A percentile compares a stretch with the other conserved stretches of the same genome.
These are phyloP conservation scores for Ganoderma leucocontextum DNA, from an alignment of 1,284 basidiomycete species.

Conservation along the genomic window DNA sequence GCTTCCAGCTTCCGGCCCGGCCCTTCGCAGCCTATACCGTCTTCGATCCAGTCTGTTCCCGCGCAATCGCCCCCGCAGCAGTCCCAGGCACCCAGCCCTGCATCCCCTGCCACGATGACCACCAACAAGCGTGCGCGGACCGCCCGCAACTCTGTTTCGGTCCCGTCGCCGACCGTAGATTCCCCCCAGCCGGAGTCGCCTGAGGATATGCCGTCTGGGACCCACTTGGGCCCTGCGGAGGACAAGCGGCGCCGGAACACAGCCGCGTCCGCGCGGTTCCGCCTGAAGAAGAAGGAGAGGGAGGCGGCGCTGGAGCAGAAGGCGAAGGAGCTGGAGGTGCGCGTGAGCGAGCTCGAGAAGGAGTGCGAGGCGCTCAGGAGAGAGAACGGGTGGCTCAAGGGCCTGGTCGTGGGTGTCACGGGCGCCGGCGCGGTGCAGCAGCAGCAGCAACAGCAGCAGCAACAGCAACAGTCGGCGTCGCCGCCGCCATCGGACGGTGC, in stretches of 20 bases:
- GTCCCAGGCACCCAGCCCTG: slow-evolving; percentile 33
- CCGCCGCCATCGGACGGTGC: slow-evolving; percentile 13
- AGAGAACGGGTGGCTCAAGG: slow-evolving; percentile 96
- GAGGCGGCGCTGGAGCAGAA: slow-evolving; percentile 92
- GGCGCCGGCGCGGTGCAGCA: slow-evolving; percentile 58
- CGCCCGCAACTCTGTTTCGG: slow-evolving; percentile 56
- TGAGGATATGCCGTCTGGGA: slow-evolving; percentile 44
- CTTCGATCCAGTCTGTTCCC: slow-evolving; percentile 32
- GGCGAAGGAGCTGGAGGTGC: slow-evolving; percentile 89
- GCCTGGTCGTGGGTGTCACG: slow-evolving; percentile 89
- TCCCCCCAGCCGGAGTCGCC: slow-evolving; percentile 37
- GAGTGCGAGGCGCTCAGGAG: slow-evolving; percentile 91
- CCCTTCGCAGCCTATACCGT: slow-evolving; percentile 17
- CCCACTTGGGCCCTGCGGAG: slow-evolving; percentile 63
- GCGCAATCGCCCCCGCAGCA: slow-evolving; percentile 23
- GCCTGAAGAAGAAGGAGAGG: slow-evolving; percentile 98
- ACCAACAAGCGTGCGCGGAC: slow-evolving; percentile 64
- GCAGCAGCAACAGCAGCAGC: slow-evolving; percentile 30
- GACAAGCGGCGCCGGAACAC: slow-evolving; percentile 97
- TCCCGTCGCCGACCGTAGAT: slow-evolving; percentile 33
- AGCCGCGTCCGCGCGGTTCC: slow-evolving; percentile 96
- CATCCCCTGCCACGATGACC: slow-evolving; percentile 36
- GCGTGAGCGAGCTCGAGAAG: slow-evolving; percentile 85
- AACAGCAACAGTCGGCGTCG: slow-evolving; percentile 9
- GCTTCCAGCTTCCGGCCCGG: slow-evolving; percentile 43